Evolutionary conservation across 2,329 filamentous ascomycete species (phyloP).

Genomic region (Didymella pomorum): DNA sequence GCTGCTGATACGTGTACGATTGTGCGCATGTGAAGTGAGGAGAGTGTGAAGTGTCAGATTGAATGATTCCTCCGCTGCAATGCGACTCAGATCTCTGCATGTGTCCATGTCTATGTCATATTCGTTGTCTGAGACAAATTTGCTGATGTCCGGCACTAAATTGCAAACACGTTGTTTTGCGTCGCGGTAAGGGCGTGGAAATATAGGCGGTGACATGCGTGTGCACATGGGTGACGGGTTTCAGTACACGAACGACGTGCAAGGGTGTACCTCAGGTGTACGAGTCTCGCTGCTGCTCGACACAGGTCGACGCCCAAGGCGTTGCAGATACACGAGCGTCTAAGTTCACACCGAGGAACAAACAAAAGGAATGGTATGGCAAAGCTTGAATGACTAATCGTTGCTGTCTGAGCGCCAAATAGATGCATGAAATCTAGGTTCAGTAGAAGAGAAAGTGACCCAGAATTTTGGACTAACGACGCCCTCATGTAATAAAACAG

Average conservation of each 20-base stretch:
- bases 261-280: constrained; percentile 11
- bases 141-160: constrained; percentile 3
- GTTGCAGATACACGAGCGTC: constrained; percentile 5
- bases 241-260: constrained; percentile 19
- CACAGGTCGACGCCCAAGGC: background rate
- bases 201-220: constrained; percentile 15
- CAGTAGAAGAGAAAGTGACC: constrained; percentile 7
- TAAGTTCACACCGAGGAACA: background rate
- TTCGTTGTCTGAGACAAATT: constrained; percentile 6
- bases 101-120: constrained; percentile 12
- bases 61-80: constrained; percentile 1
- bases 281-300: constrained; percentile 4
- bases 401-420: constrained; percentile 24
- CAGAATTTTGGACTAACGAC: constrained; percentile 16
- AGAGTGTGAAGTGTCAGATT: constrained; percentile 7
- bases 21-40: constrained; percentile 15
- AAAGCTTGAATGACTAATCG: constrained; percentile 16
- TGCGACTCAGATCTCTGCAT: constrained; percentile 7
- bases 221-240: constrained; percentile 19
- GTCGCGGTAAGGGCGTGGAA: constrained; percentile 12
- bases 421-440: constrained; percentile 20
- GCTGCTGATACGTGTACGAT: constrained; percentile 16
- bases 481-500: constrained; percentile 14
- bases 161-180: constrained; percentile 18
- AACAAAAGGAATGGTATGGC: background rate